Evolutionary conservation across 768 basidiomycete species (phyloP).

Genomic region (Boletus rubroflammeus): DNA sequence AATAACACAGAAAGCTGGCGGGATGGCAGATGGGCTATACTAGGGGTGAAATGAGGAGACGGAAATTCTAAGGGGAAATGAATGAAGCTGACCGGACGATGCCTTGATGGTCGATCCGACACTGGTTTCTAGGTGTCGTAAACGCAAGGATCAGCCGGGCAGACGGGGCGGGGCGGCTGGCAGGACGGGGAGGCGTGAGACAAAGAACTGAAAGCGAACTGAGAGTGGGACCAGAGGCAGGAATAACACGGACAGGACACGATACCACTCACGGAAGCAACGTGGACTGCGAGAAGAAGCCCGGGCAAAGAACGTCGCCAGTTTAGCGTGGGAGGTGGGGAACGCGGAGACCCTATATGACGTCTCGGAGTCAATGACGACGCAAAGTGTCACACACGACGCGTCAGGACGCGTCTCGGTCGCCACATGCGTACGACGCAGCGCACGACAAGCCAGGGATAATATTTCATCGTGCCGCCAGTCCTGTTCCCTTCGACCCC

Average conservation of each 20-base stretch:
- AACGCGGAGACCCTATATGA: conserved; percentile 9
- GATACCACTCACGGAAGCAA: conserved; percentile 19
- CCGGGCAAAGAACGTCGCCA: neutral
- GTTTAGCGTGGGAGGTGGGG: conserved; percentile 19
- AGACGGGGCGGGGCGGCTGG: neutral
- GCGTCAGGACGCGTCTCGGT: conserved; percentile 4
- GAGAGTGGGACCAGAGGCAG: neutral
- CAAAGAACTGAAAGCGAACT: neutral
- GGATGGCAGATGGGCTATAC: neutral
- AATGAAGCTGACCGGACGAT: conserved; percentile 23
- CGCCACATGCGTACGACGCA: neutral
- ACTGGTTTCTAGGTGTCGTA: neutral
- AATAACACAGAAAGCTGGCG: conserved; percentile 5
- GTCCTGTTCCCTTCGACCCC: neutral
- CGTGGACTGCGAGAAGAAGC: conserved; percentile 13
- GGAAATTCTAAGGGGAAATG: conserved; percentile 20
- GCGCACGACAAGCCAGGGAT: neutral
- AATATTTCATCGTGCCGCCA: neutral
- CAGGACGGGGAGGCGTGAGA: neutral
- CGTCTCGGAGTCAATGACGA: conserved; percentile 18
- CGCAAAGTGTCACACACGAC: conserved; percentile 10
- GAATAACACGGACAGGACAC: conserved; percentile 3
- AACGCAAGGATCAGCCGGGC: neutral
- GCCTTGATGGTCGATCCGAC: conserved; percentile 22
- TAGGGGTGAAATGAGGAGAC: conserved; percentile 7